Conservation (phyloP, 371 early-diverging fungal species). For the Mortierella sp. region DNA sequence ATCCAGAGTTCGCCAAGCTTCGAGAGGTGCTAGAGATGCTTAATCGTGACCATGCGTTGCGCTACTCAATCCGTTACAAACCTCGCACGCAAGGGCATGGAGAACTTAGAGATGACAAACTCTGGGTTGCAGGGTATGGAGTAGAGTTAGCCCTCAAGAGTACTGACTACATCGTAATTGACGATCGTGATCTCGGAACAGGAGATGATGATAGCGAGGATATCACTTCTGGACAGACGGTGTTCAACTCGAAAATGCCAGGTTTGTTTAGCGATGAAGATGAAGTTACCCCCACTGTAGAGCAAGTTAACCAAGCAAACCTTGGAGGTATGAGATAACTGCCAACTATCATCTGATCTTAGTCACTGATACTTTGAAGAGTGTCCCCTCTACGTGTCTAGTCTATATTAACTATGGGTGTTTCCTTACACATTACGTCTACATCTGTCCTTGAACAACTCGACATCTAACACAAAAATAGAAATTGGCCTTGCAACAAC, state of each 20-base stretch:
- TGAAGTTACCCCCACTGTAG: conserved; percentile 57
- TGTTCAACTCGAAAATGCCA: conserved; percentile 13
- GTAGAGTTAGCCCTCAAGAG: conserved; percentile 92
- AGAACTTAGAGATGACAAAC: background rate
- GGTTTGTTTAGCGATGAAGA: conserved; percentile 40
- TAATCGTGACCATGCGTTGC: conserved; percentile 40
- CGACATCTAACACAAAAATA: conserved; percentile 3
- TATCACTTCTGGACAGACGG: conserved; percentile 27
- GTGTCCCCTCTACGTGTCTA: conserved; percentile 2
- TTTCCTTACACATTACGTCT: background rate
- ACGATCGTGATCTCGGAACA: conserved; percentile 78
- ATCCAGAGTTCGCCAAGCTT: conserved; percentile 57
- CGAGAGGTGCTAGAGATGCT: conserved; percentile 52
- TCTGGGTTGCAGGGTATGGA: conserved; percentile 88
- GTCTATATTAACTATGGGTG: background rate
- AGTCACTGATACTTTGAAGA: background rate
- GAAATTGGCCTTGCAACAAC: conserved; percentile 76
- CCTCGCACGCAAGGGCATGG: conserved; percentile 43
- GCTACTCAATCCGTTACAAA: conserved; percentile 65
- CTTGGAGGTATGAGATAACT: conserved; percentile 56
- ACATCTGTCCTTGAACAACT: no score
- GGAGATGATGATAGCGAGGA: conserved; percentile 31
- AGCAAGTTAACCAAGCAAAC: conserved; percentile 68
- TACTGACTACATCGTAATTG: conserved; percentile 94
- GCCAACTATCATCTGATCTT: no score